phyloP scores from a whole-genome alignment of 441 rosid genomes.

The Eruca vesicaria region DNA sequence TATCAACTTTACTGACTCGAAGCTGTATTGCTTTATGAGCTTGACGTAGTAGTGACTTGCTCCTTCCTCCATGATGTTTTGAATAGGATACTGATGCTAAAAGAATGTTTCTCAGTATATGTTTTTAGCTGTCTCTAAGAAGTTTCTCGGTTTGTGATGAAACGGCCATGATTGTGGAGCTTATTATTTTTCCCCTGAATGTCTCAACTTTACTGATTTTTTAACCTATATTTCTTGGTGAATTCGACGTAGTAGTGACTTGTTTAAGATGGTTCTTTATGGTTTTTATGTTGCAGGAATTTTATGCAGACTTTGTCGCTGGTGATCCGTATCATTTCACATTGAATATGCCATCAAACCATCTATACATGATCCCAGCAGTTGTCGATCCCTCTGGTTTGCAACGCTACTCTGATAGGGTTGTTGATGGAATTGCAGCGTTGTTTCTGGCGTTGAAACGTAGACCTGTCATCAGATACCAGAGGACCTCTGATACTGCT shows the following conservation, averaged over 20 bases:
- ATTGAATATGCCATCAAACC: constrained; percentile 71
- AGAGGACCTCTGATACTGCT: constrained; percentile 89
- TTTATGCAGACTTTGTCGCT: constrained; percentile 90
- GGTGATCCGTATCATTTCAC: constrained; percentile 85
- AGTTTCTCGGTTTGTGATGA: too few relatives aligned
- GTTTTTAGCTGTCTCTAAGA: neutral
- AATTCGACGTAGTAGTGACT: neutral
- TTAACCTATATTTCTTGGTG: neutral
- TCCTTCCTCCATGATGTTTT: neutral
- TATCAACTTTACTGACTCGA: neutral
- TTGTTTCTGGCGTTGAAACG: constrained; percentile 83
- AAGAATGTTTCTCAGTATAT: neutral
- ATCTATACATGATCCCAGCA: constrained; percentile 89
- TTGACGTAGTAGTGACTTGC: neutral
- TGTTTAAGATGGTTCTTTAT: neutral
- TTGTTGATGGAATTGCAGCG: constrained; percentile 85
- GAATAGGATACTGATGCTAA: neutral
- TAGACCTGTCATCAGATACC: constrained; percentile 90
- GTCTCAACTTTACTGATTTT: neutral
- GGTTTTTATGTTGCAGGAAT: constrained; percentile 62
- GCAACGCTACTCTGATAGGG: constrained; percentile 80
- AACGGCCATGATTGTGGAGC: too few relatives aligned
- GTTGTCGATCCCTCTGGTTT: constrained; percentile 84
- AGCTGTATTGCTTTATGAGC: neutral
- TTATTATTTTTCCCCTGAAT: too few relatives aligned